Evolutionary conservation across 306 rosid species (phyloP).

Genomic region (Arachis hypogaea): DNA sequence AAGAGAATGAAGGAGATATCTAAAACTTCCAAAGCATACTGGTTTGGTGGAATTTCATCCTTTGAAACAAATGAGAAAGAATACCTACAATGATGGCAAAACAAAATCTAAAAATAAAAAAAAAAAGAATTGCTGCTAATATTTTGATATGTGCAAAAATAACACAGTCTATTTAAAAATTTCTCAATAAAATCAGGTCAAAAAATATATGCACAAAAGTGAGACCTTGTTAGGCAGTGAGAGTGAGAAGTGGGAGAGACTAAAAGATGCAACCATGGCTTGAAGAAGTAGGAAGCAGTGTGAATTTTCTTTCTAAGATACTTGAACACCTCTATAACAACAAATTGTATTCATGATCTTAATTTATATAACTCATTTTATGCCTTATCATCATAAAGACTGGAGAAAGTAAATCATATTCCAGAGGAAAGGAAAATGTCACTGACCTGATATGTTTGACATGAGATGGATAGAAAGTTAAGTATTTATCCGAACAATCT

Average conservation of each 20-base stretch:
- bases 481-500: constrained; percentile 25
- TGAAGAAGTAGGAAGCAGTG: neutral
- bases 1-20: constrained; percentile 45
- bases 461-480: neutral
- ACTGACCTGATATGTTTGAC: constrained; percentile 32
- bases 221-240: constrained; percentile 42
- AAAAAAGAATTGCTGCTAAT: constrained; percentile 25
- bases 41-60: constrained; percentile 68
- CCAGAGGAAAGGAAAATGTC: constrained; percentile 5
- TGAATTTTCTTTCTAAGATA: neutral
- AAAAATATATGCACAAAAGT: neutral
- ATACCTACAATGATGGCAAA: constrained; percentile 61
- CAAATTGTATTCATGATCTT: neutral
- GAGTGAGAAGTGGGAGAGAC: constrained; percentile 47
- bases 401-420: neutral
- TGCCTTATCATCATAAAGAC: neutral
- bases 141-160: too few relatives aligned
- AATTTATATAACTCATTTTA: constrained; percentile 1
- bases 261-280: constrained; percentile 57
- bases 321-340: constrained; percentile 41
- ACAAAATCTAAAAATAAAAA: constrained; percentile 18
- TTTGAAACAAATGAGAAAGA: constrained; percentile 71
- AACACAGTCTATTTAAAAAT: neutral
- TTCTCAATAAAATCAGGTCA: constrained; percentile 4
- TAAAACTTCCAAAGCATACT: constrained; percentile 65